A percentile compares a stretch with the other conserved stretches of the same genome.
Evolutionary conservation across 2,329 filamentous ascomycete species (phyloP).

Genomic region (Phyllosticta paracitricarpa): DNA sequence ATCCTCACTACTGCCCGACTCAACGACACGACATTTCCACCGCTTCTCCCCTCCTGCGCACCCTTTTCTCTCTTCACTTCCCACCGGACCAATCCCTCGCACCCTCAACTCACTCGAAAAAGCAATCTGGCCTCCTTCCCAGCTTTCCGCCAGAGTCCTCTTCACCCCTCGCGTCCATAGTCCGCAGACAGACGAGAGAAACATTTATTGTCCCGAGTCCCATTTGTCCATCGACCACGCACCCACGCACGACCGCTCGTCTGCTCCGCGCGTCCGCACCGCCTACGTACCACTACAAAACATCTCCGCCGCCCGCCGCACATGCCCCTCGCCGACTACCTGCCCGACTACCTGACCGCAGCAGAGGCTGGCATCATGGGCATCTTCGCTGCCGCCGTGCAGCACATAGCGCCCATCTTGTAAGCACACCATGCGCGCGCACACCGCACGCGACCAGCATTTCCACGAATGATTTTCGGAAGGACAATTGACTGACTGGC

Average conservation of each 20-base stretch:
- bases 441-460: neutral
- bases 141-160: too few species aligned
- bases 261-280: neutral
- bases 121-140: too few species aligned
- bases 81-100: too few species aligned
- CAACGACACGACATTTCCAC: too few species aligned
- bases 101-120: too few species aligned
- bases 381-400: slow-evolving; percentile 26
- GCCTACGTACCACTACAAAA: neutral
- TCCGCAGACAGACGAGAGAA: too few species aligned
- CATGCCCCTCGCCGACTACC: slow-evolving; percentile 9
- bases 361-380: slow-evolving; percentile 20
- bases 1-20: too few species aligned
- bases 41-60: too few species aligned
- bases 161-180: too few species aligned
- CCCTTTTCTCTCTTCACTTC: too few species aligned
- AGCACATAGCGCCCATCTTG: slow-evolving; percentile 29
- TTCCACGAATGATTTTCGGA: neutral
- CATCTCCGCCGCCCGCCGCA: neutral
- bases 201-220: neutral
- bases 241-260: neutral
- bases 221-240: neutral
- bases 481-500: neutral
- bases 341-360: slow-evolving; percentile 5
- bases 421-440: slow-evolving; percentile 13